Base-by-base conservation (phyloP, 2,329 filamentous ascomycete genomes). In the Lachnellula arida region DNA sequence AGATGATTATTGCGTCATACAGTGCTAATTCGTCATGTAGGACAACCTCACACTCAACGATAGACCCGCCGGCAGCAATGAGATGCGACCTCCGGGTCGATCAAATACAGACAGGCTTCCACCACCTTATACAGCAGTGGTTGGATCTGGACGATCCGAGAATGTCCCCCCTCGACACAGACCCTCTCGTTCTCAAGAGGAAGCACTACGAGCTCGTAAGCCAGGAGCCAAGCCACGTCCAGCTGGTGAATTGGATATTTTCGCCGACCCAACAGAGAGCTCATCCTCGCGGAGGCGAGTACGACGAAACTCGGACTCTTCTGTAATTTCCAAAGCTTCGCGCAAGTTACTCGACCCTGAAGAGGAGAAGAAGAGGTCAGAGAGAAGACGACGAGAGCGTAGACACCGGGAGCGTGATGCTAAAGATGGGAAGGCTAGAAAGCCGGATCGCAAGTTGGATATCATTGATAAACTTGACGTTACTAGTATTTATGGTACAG, bases 391-490 rank as follows among this genome's bases (percentile, higher is more conserved):
- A 61, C 75, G 77, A 42, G 73, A 81, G 57, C 78, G 79, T 77
- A 79, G 66, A 51, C 64, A 64, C 40, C 55, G 61, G 48, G 67
- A 68, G 35, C 61, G 61, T 28, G 63, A 65, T 50, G 72, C 76
- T 52, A 80, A 78, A 63, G 64, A 75, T 72, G 53, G 53, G 4
- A 67, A 65, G 40, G 49, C 58, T 5, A 67, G 61, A 53, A 72
- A 67, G 60, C 68, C 73, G 35, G 70, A 67, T 44, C 64, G 67
- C 3, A 70, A 80, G 34, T 72, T 97, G 62, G 94, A 99, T 71
- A 82, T 97, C 46, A 97, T 99, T 67, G 94, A 99, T 75, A 93
- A 97, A 71, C 78, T 99, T 62, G 94, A 97, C 75, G 92, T 94
- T 60, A 97, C 92, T 4, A 92, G 92, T 71, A 95, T 97, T 65